Conservation (phyloP, 192 early-diverging fungal genomes). For the Neocallimastix lanati region DNA sequence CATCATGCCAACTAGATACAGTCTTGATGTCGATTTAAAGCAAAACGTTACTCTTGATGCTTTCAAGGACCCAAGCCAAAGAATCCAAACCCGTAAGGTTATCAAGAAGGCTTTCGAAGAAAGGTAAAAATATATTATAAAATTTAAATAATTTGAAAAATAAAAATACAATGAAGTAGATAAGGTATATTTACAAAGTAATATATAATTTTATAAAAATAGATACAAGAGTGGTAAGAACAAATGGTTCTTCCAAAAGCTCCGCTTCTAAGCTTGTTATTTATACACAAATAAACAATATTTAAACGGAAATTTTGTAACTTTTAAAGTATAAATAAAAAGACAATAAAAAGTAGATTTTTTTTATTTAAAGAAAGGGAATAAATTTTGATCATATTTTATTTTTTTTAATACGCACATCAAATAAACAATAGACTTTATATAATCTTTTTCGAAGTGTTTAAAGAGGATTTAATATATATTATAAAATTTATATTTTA, state of each 20-base stretch:
- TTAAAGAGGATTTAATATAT: too few relatives aligned
- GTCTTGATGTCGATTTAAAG: conserved; percentile 92
- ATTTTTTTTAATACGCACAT: too few relatives aligned
- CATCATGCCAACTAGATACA: conserved; percentile 98
- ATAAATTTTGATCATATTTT: too few relatives aligned
- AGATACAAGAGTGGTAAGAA: conserved; percentile 95
- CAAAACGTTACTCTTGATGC: conserved; percentile 61
- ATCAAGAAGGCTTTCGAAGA: conserved; percentile 94
- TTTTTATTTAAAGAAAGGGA: too few relatives aligned
- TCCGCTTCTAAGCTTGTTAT: conserved; percentile 57
- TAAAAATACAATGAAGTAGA: too few relatives aligned
- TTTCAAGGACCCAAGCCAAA: conserved; percentile 90
- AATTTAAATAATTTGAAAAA: too few relatives aligned
- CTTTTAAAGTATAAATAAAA: not conserved
- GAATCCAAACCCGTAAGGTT: conserved; percentile 73
- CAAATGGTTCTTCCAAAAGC: conserved; percentile 99
- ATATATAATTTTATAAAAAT: too few relatives aligned
- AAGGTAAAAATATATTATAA: conserved; percentile 8
- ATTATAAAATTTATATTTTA: too few relatives aligned
- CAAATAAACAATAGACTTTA: too few relatives aligned
- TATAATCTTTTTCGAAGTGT: too few relatives aligned
- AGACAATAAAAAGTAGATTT: not conserved
- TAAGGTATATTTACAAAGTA: too few relatives aligned
- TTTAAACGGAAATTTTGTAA: not conserved
- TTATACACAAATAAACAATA: not conserved